phyloP scores from a whole-genome alignment of 345 rosid genomes.

The Eucalyptus guilfoylei region DNA sequence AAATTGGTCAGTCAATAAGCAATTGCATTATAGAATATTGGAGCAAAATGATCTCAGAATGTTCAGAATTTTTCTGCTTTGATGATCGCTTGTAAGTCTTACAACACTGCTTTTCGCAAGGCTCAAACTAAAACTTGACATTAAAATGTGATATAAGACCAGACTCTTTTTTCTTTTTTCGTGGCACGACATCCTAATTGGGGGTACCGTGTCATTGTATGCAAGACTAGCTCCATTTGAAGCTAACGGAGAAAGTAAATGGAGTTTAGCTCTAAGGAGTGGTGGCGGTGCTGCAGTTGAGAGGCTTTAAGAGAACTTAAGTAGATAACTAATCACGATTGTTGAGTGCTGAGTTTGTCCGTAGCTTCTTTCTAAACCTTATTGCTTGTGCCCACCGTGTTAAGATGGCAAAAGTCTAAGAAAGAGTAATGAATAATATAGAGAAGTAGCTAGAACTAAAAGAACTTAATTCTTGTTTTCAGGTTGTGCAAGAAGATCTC shows the following conservation, averaged over 20 bases:
- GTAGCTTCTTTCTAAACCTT: background rate
- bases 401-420: background rate
- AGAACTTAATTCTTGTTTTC: background rate
- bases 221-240: constrained; percentile 81
- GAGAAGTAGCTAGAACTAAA: background rate
- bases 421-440: background rate
- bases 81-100: background rate
- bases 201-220: background rate
- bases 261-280: constrained; percentile 14
- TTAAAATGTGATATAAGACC: background rate
- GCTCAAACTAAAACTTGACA: background rate
- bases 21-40: background rate
- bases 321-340: constrained; percentile 2
- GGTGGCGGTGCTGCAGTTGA: constrained; percentile 75
- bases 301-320: constrained; percentile 56
- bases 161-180: background rate
- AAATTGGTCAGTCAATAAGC: background rate
- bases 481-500: background rate
- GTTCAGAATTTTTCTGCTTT: background rate
- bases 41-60: background rate
- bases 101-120: background rate
- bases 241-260: constrained; percentile 72
- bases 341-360: background rate
- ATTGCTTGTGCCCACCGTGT: background rate
- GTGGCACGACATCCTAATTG: background rate